Evolutionary conservation across 768 basidiomycete species (phyloP).

Genomic region (Serendipita sp.): DNA sequence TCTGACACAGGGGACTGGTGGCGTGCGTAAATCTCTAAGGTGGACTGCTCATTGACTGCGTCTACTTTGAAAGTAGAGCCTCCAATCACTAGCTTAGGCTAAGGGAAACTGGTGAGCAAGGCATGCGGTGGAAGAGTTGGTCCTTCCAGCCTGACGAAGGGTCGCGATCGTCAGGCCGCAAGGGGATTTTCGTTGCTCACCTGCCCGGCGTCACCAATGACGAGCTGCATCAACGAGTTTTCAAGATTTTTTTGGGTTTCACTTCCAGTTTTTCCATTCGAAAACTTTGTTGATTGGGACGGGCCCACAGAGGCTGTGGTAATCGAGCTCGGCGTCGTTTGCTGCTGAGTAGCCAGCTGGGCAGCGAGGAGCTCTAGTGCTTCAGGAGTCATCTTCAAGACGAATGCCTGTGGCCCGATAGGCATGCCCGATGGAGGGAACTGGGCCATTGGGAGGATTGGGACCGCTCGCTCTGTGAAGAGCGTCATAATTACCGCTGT

Average conservation of each 20-base stretch:
- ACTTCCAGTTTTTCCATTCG: neutral
- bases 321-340: neutral
- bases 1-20: neutral
- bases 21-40: neutral
- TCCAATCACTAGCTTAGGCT: neutral
- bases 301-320: neutral
- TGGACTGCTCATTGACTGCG: neutral
- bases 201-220: neutral
- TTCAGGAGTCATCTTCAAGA: neutral
- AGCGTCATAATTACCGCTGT: neutral
- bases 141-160: neutral
- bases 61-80: neutral
- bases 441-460: neutral
- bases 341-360: neutral
- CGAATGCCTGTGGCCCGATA: neutral
- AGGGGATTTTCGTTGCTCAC: neutral
- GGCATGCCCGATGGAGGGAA: neutral
- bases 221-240: neutral
- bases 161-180: neutral
- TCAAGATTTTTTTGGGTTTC: neutral
- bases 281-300: neutral
- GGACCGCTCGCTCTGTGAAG: neutral
- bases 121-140: neutral
- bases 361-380: neutral
- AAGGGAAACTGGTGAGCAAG: neutral